Evolutionary conservation across 78 protist species (phyloP), one percentile per base, ranked within the genome.

Genomic region (Pigoraptor vietnamica): DNA sequence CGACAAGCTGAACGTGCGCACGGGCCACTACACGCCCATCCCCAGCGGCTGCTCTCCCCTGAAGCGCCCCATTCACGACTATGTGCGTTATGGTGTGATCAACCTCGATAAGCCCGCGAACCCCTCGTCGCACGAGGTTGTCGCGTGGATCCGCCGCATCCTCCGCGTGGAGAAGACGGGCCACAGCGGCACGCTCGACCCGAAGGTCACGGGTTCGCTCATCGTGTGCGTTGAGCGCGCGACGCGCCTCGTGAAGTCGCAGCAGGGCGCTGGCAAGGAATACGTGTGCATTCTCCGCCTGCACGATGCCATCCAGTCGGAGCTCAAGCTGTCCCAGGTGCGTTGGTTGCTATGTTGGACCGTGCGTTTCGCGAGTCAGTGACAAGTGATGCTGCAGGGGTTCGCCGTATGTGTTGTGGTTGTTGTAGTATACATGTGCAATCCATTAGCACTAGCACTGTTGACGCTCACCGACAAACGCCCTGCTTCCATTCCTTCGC

Each of bases 91-190:
- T 89, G 99, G 99, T 39, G 95, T 98, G 89, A 98, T 98, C 95
- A 99, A 99, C 94, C 97, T 99, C 38, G 99, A 99, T 96, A 99
- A 99, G 96, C 99, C 99, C 1, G 98, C 99, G 24, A 99, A 99
- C 90, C 99, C 99, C 33, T 98, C 99, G 0, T 97, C 99, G 37
- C 99, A 99, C 95, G 99, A 99, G 93, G 91, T 99, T 25, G 99
- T 99, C 24, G 98, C 99, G 0, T 99, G 99, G 99, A 93, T 99
- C 90, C 93, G 95, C 91, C 90, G 95, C 1, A 98, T 98, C 55
- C 90, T 99, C 37, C 95, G 96, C n/a, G 98, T 98, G 1, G 98
- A 98, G 40, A 98, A 98, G 95, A 98, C 99, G 9, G 99, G 99
- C 33, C 99, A 98, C 95, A 56, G 96, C 23, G 99, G 99, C 36